Conservation (phyloP, 345 rosid genomes). For the Capsella bursapastoris region DNA sequence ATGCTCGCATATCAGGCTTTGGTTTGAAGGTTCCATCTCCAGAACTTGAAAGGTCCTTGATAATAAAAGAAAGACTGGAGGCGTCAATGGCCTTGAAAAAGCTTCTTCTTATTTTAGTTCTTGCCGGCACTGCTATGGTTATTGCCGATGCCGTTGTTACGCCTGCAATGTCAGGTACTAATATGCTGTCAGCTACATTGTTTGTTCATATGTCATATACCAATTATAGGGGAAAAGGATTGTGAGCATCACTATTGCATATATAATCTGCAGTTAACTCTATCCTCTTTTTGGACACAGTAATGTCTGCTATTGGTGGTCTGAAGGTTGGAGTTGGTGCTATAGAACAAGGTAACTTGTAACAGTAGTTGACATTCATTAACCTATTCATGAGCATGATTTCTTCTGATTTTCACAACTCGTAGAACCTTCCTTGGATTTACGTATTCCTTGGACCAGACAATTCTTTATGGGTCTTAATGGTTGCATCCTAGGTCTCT, state of each 20-base stretch:
- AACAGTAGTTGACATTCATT: slow-evolving; percentile 12
- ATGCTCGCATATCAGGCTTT: slow-evolving; percentile 94
- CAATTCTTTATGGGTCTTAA: background rate
- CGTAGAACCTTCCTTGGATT: slow-evolving; percentile 21
- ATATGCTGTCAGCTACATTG: background rate
- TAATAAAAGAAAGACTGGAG: slow-evolving; percentile 92
- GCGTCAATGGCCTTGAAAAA: slow-evolving; percentile 73
- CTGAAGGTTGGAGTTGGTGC: slow-evolving; percentile 77
- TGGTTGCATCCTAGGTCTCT: slow-evolving; percentile 25
- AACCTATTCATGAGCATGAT: slow-evolving; percentile 11
- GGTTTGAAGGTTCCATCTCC: slow-evolving; percentile 94
- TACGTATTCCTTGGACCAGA: slow-evolving; percentile 1
- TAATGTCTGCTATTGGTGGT: slow-evolving; percentile 96
- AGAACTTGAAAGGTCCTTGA: slow-evolving; percentile 94
- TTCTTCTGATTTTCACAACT: slow-evolving; percentile 16
- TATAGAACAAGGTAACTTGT: slow-evolving; percentile 66
- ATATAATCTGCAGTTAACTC: slow-evolving; percentile 12
- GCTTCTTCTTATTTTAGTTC: slow-evolving; percentile 83
- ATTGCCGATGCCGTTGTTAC: slow-evolving; percentile 99
- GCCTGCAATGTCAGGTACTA: slow-evolving; percentile 95
- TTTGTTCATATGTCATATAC: background rate
- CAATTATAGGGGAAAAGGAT: background rate
- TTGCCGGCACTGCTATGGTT: slow-evolving; percentile 97
- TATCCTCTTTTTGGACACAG: slow-evolving; percentile 56
- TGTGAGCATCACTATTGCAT: slow-evolving; percentile 2